Evolutionary conservation across 2,329 filamentous ascomycete genomes (phyloP), one percentile per base, ranked within the genome.

Genomic region (Onygena corvina): DNA sequence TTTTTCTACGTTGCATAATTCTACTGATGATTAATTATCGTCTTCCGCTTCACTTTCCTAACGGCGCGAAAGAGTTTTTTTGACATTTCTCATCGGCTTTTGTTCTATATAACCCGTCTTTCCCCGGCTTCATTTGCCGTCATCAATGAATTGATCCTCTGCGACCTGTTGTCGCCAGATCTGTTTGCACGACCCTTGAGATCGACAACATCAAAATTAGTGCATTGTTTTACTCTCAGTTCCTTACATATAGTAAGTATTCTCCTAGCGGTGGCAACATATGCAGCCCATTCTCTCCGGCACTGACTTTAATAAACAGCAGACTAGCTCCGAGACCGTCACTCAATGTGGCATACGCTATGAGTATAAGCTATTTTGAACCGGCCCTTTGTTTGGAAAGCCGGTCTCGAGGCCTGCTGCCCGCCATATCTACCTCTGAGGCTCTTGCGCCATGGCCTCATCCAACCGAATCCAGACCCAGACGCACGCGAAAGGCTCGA

Each of bases 401-500:
- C 50, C 58, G 55, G 56, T 60, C 56, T 57, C 54, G 45, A 57
- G 56, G 54, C 53, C 53, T 58, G 50, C 51, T 54, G 45, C 49
- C 51, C 49, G 52, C 52, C 16, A n/a, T 30, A 46, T 33, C 20
- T n/a, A n/a, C n/a, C n/a, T n/a, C n/a, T 25, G 14, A 30, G 21
- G 27, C 16, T 3, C 55, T 63, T 58, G 49, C 58, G 63, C 56
- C 53, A 69, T 69, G 67, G 59, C 61, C 54, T 64, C 60, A 57
- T 42, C 56, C 57, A 54, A 60, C 60, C 55, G 59, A n/a, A n/a
- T 58, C 59, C 58, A 60, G 52, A 58, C 58, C 53, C 50, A 60
- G 38, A 60, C 54, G 54, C 56, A 61, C 54, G 49, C 54, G 49
- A 56, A 54, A 45, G 47, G 54, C 47, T 57, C 59, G 48, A 40